Evolutionary conservation across 2,329 filamentous ascomycete species (phyloP), one percentile per base, ranked within the genome.

Genomic region (Sordariomycetes sp.): DNA sequence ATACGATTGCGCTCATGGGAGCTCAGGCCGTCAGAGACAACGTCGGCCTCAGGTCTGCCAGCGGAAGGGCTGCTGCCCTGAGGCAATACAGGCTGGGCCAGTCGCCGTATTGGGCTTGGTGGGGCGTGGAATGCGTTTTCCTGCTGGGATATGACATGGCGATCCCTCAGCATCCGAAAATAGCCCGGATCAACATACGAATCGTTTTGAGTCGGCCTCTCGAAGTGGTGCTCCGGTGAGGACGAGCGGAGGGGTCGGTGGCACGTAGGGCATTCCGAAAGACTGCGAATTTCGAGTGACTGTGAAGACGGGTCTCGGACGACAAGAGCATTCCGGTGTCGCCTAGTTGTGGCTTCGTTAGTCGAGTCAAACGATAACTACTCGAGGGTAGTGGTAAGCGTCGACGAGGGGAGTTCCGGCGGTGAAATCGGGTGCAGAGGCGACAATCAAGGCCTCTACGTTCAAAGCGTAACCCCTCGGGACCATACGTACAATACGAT

Each of bases 251-350:
- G 80, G 20, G 90, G 84, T 57, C 89, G 87, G 69, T 91, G 89
- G 70, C 93, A 97, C 66, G 90, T 90, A n/a, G 95, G 94, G 68
- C 95, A 99, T 67, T 92, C 85, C 60, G 83, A 82, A 59, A 91
- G 75, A 60, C 78, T 85, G 61, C 89, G 87, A 56, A 97, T 87
- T 64, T 90, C 90, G 62, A 99, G 83, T 65, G 92, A 89, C 62
- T 87, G 87, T 7, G 92, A 96, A 34, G 84, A 79, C 53, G 86
- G 88, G 73, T 99, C 93, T 67, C 89, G 92, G 43, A 97, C 86
- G 52, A 99, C 94, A 59, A 99, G 86, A 24, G 92, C 88, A 74
- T 96, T 90, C 68, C 90, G 88, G 71, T 97, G 91, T 61, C 93
- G 94, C 57, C 94, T 97, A 66, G 25, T 28, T 28, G 25, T 1